Conservation (phyloP, 805 yeast genomes). For the Metschnikowia anglica region DNA sequence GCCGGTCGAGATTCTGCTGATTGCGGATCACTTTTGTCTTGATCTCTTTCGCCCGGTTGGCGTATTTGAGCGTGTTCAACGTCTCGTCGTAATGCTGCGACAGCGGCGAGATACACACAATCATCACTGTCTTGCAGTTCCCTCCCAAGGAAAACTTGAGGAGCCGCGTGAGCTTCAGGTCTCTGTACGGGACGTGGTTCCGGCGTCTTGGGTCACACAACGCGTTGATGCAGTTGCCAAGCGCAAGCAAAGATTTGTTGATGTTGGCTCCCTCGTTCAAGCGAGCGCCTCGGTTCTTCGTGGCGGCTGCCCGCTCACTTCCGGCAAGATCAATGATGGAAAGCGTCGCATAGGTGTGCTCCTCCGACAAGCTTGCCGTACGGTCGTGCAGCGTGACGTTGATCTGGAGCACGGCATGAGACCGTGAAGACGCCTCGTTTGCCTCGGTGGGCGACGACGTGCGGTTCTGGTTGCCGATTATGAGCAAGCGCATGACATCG, state of each 20-base stretch:
- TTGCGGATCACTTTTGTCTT: conserved; percentile 77
- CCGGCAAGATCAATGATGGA: conserved; percentile 94
- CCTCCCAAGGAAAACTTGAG: conserved; percentile 91
- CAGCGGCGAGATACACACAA: conserved; percentile 89
- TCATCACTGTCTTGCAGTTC: conserved; percentile 93
- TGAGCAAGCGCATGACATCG: conserved; percentile 76
- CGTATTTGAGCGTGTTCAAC: conserved; percentile 84
- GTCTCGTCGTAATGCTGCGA: conserved; percentile 90
- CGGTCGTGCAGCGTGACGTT: conserved; percentile 61
- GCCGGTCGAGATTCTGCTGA: conserved; percentile 72
- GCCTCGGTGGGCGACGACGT: conserved; percentile 89
- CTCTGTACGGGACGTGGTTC: conserved; percentile 85
- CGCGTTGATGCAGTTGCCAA: conserved; percentile 94
- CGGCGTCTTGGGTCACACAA: conserved; percentile 68
- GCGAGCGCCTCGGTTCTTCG: conserved; percentile 78
- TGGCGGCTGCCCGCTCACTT: conserved; percentile 89
- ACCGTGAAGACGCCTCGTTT: conserved; percentile 84
- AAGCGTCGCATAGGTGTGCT: conserved; percentile 74
- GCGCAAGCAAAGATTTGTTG: conserved; percentile 80
- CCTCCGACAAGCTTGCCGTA: conserved; percentile 61
- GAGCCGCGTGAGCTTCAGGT: conserved; percentile 83
- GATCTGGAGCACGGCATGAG: conserved; percentile 90
- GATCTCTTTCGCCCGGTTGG: conserved; percentile 87
- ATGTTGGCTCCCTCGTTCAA: conserved; percentile 92
- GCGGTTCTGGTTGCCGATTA: conserved; percentile 70